Evolutionary conservation across 345 rosid species (phyloP).

Genomic region (Pseudoturritis turrita): DNA sequence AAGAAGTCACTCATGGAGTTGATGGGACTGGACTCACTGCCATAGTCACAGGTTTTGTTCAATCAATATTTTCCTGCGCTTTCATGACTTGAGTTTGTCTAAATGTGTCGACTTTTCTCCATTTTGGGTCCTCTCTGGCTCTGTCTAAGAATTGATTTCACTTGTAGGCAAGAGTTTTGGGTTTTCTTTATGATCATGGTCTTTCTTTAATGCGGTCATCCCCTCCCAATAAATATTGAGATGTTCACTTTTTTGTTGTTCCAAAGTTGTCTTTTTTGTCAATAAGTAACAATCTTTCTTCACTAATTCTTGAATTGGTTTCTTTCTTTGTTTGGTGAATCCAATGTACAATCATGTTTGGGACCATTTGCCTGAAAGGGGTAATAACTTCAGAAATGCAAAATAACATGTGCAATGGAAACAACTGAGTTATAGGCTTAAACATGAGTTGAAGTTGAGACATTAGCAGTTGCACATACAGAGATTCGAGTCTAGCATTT

Average conservation of each 20-base stretch:
- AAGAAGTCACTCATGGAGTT: conserved; percentile 58
- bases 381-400: neutral
- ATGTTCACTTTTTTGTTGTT: neutral
- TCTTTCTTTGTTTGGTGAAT: conserved; percentile 7
- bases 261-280: neutral
- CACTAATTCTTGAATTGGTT: neutral
- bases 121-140: neutral
- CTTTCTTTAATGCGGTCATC: neutral
- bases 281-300: neutral
- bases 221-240: neutral
- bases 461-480: neutral
- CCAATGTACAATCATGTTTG: neutral
- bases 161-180: neutral
- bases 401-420: conserved; percentile 5
- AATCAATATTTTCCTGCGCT: neutral
- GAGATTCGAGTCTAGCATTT: neutral
- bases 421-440: neutral
- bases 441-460: neutral
- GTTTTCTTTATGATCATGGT: neutral
- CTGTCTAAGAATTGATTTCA: neutral
- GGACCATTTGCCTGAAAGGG: conserved; percentile 14
- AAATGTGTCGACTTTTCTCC: neutral
- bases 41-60: conserved; percentile 54
- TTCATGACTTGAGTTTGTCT: neutral
- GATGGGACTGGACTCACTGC: conserved; percentile 76